Percentiles rank a stretch among this genome's conserved stretches.
phyloP scores from a whole-genome alignment of 305 asterid species.

The Striga hermonthica region DNA sequence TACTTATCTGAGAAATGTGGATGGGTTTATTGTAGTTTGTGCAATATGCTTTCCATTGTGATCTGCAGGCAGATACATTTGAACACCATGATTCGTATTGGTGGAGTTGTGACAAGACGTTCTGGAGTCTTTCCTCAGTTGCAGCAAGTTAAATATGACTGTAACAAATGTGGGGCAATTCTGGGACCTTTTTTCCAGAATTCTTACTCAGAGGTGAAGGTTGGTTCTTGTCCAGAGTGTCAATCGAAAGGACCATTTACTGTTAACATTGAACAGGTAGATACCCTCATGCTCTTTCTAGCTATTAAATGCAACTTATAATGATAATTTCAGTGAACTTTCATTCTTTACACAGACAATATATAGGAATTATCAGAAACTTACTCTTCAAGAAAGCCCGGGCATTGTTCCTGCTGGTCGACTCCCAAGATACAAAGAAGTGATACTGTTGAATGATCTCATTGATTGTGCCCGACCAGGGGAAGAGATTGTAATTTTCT shows the following conservation, averaged over 20 bases:
- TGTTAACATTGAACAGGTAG: conserved; percentile 94
- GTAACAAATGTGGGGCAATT: conserved; percentile 82
- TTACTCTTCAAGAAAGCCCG: conserved; percentile 96
- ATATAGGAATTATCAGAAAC: conserved; percentile 95
- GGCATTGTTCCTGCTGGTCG: conserved; percentile 99
- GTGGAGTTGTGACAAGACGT: conserved; percentile 94
- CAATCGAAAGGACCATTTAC: conserved; percentile 95
- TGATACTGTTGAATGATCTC: conserved; percentile 92
- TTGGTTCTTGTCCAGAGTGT: conserved; percentile 97
- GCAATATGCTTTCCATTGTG: conserved; percentile 11
- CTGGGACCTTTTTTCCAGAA: conserved; percentile 96
- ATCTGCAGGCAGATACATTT: conserved; percentile 87
- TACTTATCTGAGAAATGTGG: conserved; percentile 16
- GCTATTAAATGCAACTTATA: conserved; percentile 20
- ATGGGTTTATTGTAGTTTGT: conserved; percentile 4
- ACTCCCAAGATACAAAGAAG: conserved; percentile 98
- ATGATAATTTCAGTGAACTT: conserved; percentile 20
- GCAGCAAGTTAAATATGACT: conserved; percentile 94
- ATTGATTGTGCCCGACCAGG: conserved; percentile 98
- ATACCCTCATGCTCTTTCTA: conserved; percentile 21
- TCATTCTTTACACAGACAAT: conserved; percentile 55
- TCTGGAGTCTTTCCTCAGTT: conserved; percentile 97
- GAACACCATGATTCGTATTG: conserved; percentile 95
- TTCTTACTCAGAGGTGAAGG: conserved; percentile 93
- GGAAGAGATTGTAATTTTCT: conserved; percentile 80